phyloP scores from a whole-genome alignment of 169 alveolate species.

The Besnoitia besnoiti region DNA sequence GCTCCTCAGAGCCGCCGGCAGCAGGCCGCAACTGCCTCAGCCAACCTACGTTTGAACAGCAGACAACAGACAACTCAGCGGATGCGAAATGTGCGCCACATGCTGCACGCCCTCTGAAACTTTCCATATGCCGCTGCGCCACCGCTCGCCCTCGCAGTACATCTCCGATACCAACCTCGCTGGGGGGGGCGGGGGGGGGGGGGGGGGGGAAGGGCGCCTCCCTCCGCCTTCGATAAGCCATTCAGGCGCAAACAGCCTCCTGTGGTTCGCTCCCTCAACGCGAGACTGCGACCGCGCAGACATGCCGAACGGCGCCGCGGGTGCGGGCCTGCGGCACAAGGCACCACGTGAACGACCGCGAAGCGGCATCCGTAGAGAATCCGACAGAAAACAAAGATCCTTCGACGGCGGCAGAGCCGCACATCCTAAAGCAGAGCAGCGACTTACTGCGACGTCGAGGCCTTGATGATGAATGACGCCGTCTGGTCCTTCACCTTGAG shows the following conservation, averaged over 20 bases:
- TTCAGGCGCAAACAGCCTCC: background rate
- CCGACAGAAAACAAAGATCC: background rate
- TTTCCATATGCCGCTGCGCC: no score
- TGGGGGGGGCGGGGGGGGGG: background rate
- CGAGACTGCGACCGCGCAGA: background rate
- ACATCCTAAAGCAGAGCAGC: background rate
- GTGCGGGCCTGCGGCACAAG: background rate
- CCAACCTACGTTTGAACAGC: background rate
- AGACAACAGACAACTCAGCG: background rate
- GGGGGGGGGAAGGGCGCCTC: background rate
- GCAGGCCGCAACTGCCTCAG: background rate
- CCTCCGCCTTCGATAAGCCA: background rate
- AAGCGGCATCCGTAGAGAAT: background rate
- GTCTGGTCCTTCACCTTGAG: background rate
- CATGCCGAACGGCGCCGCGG: background rate
- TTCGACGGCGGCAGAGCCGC: background rate
- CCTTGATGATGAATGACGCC: slow-evolving; percentile 36
- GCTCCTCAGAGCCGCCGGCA: background rate
- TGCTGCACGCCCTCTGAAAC: background rate
- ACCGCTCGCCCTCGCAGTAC: no score
- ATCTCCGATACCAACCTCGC: background rate
- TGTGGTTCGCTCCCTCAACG: no score
- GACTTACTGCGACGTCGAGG: slow-evolving; percentile 4
- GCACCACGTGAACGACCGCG: background rate
- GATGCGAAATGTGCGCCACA: background rate